These are phyloP conservation scores for Beauveria pseudobassiana DNA, from an alignment of 2,329 filamentous ascomycete genomes.

Conservation along the genomic window DNA sequence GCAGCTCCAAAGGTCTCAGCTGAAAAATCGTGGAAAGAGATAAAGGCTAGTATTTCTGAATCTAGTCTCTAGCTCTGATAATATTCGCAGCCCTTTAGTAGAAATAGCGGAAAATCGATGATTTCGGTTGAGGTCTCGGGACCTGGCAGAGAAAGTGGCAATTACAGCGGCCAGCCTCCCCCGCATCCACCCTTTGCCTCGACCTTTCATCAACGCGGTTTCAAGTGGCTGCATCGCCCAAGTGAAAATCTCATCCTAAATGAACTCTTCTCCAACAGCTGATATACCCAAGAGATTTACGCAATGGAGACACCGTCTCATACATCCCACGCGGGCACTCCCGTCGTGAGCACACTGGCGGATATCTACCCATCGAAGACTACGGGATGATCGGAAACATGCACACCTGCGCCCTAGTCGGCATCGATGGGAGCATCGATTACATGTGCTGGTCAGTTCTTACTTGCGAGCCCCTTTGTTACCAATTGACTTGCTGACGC, in stretches of 20 bases:
- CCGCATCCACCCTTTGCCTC: background rate
- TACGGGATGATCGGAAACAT: conserved; percentile 78
- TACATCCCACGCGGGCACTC: conserved; percentile 25
- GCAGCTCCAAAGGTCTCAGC: too few species aligned
- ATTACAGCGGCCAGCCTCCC: background rate
- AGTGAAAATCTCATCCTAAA: background rate
- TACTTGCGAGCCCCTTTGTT: background rate
- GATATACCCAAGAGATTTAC: background rate
- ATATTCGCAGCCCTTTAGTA: background rate
- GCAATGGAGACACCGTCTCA: conserved; percentile 6
- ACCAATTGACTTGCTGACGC: background rate
- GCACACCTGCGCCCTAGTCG: conserved; percentile 69
- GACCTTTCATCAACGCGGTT: background rate
- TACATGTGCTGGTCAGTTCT: conserved; percentile 66
- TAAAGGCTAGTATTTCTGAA: too few species aligned
- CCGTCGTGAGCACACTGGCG: conserved; percentile 30
- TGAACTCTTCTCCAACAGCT: too few species aligned
- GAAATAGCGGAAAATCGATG: background rate
- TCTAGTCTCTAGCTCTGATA: too few species aligned
- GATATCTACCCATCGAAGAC: conserved; percentile 61
- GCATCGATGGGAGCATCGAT: conserved; percentile 66
- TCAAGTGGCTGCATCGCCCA: background rate
- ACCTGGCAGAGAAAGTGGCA: background rate
- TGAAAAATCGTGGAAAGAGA: too few species aligned
- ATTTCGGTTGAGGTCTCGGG: background rate